These are phyloP conservation scores for Mucor plumbeus DNA, from an alignment of 371 early-diverging fungal genomes.

Conservation along the genomic window DNA sequence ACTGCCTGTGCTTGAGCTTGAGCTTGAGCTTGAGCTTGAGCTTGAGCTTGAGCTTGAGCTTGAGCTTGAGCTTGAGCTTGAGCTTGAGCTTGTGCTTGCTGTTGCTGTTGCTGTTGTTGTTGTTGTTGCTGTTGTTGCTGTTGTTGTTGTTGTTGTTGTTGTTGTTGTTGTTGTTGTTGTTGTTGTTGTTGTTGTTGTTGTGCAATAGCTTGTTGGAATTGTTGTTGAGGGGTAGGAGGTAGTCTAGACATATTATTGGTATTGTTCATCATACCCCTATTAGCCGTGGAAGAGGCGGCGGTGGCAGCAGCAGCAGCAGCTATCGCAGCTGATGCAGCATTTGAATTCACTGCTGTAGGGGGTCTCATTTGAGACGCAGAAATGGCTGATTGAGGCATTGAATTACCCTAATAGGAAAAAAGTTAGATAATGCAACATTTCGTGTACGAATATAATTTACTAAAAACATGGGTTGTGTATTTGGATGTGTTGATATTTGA, in stretches of 20 bases:
- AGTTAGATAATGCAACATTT: not conserved
- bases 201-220: constrained; percentile 28
- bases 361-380: constrained; percentile 32
- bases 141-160: constrained; percentile 10
- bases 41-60: constrained; percentile 1
- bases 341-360: constrained; percentile 23
- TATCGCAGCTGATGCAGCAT: constrained; percentile 34
- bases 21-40: constrained; percentile 31
- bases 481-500: constrained; percentile 52
- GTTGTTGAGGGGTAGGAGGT: constrained; percentile 31
- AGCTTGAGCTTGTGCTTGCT: not conserved
- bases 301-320: constrained; percentile 43
- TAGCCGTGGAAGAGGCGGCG: constrained; percentile 29
- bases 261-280: constrained; percentile 15
- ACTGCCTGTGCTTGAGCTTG: constrained; percentile 39
- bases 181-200: constrained; percentile 18
- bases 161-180: not conserved
- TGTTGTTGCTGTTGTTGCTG: constrained; percentile 13
- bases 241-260: constrained; percentile 13
- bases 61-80: constrained; percentile 7
- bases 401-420: constrained; percentile 22
- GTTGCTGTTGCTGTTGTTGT: not conserved
- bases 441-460: not conserved
- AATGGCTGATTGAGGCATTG: constrained; percentile 26
- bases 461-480: constrained; percentile 19